Evolutionary conservation across 192 early-diverging fungal species (phyloP).

Genomic region (Linnemannia elongata): DNA sequence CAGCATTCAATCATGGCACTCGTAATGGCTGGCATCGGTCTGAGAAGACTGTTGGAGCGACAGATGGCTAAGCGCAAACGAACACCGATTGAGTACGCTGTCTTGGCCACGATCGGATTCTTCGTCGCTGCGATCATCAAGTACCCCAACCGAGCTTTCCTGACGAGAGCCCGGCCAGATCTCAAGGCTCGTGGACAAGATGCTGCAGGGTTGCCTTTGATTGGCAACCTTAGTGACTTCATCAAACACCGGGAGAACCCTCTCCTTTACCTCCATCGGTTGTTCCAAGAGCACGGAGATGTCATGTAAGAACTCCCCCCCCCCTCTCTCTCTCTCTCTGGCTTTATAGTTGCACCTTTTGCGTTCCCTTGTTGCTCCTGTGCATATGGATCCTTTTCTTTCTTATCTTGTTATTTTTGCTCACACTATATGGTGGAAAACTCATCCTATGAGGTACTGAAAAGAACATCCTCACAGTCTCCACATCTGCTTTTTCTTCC

Average conservation of each 20-base stretch:
- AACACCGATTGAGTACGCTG: constrained; percentile 26
- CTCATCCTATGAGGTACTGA: no score
- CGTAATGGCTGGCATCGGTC: constrained; percentile 16
- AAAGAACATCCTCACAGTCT: no score
- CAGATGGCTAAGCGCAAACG: constrained; percentile 30
- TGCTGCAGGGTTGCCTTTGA: constrained; percentile 22
- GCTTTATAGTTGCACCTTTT: not conserved
- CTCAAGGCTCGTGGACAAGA: constrained; percentile 15
- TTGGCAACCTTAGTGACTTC: constrained; percentile 28
- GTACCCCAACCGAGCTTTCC: constrained; percentile 44
- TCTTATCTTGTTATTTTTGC: not conserved
- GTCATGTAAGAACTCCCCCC: constrained; percentile 29
- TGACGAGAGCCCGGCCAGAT: constrained; percentile 32
- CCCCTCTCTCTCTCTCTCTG: not conserved
- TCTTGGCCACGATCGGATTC: constrained; percentile 31
- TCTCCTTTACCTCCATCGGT: not conserved
- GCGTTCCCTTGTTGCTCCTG: not conserved
- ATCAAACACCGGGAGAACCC: not conserved
- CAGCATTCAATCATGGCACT: constrained; percentile 21
- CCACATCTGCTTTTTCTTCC: no score
- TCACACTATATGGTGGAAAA: not conserved
- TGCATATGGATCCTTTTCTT: not conserved
- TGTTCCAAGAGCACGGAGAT: constrained; percentile 16
- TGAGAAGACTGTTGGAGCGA: constrained; percentile 19
- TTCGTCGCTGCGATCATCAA: constrained; percentile 28